A percentile compares a stretch with the other conserved stretches of the same genome.
Evolutionary conservation across 2,329 filamentous ascomycete genomes (phyloP).

Genomic region (Phyllosticta capitalensis): DNA sequence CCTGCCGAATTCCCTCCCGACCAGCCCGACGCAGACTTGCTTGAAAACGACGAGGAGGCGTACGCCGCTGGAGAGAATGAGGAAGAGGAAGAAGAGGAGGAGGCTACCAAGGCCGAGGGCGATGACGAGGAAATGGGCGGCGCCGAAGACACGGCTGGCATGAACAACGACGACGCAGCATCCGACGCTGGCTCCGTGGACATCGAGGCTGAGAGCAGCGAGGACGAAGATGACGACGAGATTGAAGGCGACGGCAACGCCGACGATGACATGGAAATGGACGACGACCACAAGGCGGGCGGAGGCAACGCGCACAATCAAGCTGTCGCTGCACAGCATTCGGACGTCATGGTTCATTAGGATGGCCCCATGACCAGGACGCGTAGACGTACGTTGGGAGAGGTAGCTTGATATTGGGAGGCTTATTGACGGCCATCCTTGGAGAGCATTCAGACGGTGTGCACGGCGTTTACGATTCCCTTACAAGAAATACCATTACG

Average conservation of each 20-base stretch:
- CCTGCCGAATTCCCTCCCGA: conserved; percentile 94
- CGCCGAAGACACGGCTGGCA: conserved; percentile 45
- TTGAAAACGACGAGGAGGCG: conserved; percentile 69
- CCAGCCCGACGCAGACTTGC: conserved; percentile 86
- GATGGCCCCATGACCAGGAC: background rate
- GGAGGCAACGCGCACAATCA: conserved; percentile 17
- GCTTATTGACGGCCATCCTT: background rate
- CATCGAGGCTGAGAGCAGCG: conserved; percentile 66
- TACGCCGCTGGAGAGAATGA: conserved; percentile 82
- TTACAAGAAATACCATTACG: background rate
- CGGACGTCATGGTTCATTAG: conserved; percentile 34
- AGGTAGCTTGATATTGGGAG: background rate
- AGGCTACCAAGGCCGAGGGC: conserved; percentile 34
- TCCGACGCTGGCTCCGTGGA: conserved; percentile 72
- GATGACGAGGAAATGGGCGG: conserved; percentile 72
- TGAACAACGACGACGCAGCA: conserved; percentile 51
- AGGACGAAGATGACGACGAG: conserved; percentile 59
- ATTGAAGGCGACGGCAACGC: conserved; percentile 49
- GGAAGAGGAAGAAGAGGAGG: conserved; percentile 51
- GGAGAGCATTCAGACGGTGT: background rate
- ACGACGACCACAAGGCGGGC: conserved; percentile 34
- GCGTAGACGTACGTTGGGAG: background rate
- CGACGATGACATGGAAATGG: conserved; percentile 50
- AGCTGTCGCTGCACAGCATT: conserved; percentile 14
- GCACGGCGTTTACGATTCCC: background rate